These are phyloP conservation scores for Wallacemonas sp. DNA, from an alignment of 208 protist genomes.

Conservation along the genomic window DNA sequence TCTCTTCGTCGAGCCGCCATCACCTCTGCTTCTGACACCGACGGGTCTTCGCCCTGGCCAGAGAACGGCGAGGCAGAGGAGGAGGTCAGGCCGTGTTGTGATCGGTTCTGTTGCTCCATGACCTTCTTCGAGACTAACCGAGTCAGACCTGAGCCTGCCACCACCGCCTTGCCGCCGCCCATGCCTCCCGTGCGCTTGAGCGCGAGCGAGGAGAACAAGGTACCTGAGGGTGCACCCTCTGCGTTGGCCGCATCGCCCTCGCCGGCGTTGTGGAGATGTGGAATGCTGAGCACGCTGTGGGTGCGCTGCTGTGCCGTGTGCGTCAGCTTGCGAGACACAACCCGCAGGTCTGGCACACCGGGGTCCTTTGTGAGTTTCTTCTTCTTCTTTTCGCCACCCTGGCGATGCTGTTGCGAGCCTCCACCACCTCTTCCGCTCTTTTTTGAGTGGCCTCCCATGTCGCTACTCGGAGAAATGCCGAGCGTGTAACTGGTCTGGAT, in stretches of 20 bases:
- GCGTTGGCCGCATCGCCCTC: background rate
- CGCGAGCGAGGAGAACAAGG: conserved; percentile 1
- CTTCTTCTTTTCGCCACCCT: conserved; percentile 24
- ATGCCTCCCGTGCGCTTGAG: conserved; percentile 14
- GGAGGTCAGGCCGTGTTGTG: too few species aligned
- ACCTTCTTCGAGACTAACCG: conserved; percentile 21
- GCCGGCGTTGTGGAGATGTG: conserved; percentile 18
- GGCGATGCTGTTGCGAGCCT: conserved; percentile 30
- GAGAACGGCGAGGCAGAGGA: background rate
- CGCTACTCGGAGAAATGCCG: too few species aligned
- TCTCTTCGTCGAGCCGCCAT: conserved; percentile 51
- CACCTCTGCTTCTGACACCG: conserved; percentile 35
- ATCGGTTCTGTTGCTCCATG: conserved; percentile 19
- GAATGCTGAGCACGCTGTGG: conserved; percentile 78
- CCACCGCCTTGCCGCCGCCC: conserved; percentile 11
- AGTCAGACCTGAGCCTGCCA: background rate
- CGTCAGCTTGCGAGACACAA: conserved; percentile 56
- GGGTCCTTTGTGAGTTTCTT: conserved; percentile 79
- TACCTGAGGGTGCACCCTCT: background rate
- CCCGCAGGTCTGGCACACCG: conserved; percentile 80
- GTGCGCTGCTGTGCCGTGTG: conserved; percentile 60
- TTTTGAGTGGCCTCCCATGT: conserved; percentile 89
- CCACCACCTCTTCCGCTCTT: conserved; percentile 80
- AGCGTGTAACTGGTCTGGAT: too few species aligned
- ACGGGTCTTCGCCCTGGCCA: background rate